Percentiles rank a stretch among this genome's conserved stretches.
Evolutionary conservation across 306 rosid species (phyloP).

Genomic region (Carpinus fangiana): DNA sequence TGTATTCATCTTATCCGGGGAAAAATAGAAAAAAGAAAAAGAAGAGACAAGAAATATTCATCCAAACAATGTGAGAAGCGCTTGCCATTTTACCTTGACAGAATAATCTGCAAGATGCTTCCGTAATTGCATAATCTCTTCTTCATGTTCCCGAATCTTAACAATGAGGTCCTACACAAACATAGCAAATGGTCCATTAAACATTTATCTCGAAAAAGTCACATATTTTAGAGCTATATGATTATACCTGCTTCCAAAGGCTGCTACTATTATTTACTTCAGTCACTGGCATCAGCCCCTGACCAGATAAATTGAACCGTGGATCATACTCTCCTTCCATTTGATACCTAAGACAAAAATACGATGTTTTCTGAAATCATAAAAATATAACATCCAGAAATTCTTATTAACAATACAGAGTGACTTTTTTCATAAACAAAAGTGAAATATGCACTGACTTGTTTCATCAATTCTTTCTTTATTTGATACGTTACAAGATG

Average conservation of each 20-base stretch:
- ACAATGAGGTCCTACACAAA: slow-evolving; percentile 57
- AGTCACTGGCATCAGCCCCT: slow-evolving; percentile 62
- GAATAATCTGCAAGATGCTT: slow-evolving; percentile 87
- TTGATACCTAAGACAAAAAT: slow-evolving; percentile 51
- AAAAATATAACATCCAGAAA: neutral
- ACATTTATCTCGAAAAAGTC: slow-evolving; percentile 5
- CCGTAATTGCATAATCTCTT: slow-evolving; percentile 77
- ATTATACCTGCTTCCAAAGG: slow-evolving; percentile 76
- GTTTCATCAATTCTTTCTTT: slow-evolving; percentile 17
- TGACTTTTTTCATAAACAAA: neutral
- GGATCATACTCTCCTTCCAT: slow-evolving; percentile 61
- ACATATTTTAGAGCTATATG: slow-evolving; percentile 21
- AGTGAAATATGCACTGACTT: neutral
- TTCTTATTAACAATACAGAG: neutral
- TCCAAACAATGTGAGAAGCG: slow-evolving; percentile 16
- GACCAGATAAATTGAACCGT: slow-evolving; percentile 48
- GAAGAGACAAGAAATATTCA: neutral
- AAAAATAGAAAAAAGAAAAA: neutral
- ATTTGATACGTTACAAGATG: slow-evolving; percentile 13
- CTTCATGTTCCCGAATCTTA: slow-evolving; percentile 76
- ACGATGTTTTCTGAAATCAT: slow-evolving; percentile 25
- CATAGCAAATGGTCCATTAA: slow-evolving; percentile 25
- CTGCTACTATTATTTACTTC: slow-evolving; percentile 57
- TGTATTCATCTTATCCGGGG: neutral
- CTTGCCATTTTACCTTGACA: slow-evolving; percentile 56